These are phyloP conservation scores for Ophiognomonia clavigignenti-juglandacearum DNA, from an alignment of 2,329 filamentous ascomycete genomes.

Conservation along the genomic window DNA sequence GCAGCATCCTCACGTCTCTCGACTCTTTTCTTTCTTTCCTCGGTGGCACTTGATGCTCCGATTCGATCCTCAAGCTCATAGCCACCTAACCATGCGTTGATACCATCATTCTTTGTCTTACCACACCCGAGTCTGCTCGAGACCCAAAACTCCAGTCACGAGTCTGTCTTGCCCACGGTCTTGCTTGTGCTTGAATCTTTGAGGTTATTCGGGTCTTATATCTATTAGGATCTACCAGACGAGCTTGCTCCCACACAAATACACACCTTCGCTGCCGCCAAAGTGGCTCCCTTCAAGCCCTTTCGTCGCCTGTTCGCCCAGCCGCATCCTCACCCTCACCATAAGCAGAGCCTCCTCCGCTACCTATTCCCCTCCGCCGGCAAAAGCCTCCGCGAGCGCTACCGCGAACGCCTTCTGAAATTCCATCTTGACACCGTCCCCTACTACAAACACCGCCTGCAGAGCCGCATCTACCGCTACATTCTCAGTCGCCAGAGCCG, in stretches of 20 bases:
- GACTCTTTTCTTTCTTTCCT: neutral
- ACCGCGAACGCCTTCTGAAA: conserved; percentile 60
- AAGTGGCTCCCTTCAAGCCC: conserved; percentile 41
- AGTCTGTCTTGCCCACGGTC: neutral
- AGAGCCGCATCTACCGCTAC: conserved; percentile 72
- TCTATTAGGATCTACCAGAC: neutral
- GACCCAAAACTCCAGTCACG: neutral
- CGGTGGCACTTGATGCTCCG: neutral
- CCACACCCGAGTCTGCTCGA: neutral
- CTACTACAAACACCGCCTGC: conserved; percentile 62
- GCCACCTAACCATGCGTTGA: neutral
- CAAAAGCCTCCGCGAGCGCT: conserved; percentile 46
- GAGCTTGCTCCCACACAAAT: neutral
- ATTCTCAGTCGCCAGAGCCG: conserved; percentile 61
- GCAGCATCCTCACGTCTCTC: neutral
- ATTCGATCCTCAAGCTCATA: neutral
- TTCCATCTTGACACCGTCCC: conserved; percentile 75
- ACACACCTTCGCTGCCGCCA: conserved; percentile 17
- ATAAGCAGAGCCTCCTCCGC: conserved; percentile 50
- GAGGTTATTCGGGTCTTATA: neutral
- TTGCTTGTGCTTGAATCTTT: neutral
- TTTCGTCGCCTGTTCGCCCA: conserved; percentile 29
- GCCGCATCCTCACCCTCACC: conserved; percentile 35
- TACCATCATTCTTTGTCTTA: no score
- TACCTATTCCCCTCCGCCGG: conserved; percentile 61